Conservation (phyloP, 352 stramenopile genomes). For the Aphanomyces invadans region DNA sequence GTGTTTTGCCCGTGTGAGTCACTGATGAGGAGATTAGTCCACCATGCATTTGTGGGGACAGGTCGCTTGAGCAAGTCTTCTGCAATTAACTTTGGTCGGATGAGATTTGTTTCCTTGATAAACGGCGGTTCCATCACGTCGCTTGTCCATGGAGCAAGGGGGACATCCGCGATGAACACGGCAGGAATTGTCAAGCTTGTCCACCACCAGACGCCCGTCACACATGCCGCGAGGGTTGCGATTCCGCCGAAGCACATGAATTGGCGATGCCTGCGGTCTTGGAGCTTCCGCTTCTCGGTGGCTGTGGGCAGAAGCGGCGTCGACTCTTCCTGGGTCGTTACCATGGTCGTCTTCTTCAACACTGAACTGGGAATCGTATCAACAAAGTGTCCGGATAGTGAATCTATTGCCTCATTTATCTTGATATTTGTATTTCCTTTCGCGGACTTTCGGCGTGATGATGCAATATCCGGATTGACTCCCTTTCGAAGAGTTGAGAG, state of each 20-base stretch:
- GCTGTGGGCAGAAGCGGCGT: neutral
- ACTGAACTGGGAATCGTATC: neutral
- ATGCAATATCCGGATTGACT: neutral
- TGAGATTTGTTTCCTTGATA: conserved; percentile 6
- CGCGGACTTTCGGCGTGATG: neutral
- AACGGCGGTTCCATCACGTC: conserved; percentile 17
- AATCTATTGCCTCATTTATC: neutral
- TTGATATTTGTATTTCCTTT: neutral
- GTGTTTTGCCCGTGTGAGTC: conserved; percentile 47
- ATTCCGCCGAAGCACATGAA: neutral
- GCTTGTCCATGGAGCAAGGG: neutral
- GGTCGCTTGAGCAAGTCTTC: conserved; percentile 47
- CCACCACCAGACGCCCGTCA: neutral
- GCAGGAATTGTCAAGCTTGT: neutral
- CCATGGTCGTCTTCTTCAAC: neutral
- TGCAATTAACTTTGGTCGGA: conserved; percentile 42
- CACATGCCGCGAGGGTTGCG: neutral
- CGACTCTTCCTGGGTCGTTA: neutral
- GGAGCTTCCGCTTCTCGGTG: neutral
- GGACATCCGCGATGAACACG: conserved; percentile 4
- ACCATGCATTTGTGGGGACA: conserved; percentile 86
- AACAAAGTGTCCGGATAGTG: neutral
- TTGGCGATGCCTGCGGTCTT: neutral
- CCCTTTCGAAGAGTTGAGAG: neutral
- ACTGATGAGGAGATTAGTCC: conserved; percentile 79